Evolutionary conservation across 495 filamentous ascomycete genomes (phyloP).

Genomic region (Neurospora sp.): DNA sequence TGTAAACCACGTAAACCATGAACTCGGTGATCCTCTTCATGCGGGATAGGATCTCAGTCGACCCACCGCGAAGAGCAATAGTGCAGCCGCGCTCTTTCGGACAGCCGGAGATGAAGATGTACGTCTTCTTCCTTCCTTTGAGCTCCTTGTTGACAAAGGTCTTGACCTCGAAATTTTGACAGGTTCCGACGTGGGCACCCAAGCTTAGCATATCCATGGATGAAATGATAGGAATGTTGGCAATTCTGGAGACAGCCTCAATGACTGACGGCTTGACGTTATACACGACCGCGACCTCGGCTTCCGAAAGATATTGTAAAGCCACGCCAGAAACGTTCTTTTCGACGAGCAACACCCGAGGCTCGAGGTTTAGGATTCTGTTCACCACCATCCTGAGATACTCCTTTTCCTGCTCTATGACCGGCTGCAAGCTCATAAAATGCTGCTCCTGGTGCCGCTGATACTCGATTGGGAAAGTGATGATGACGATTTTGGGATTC

Average conservation of each 20-base stretch:
- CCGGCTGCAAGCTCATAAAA: constrained; percentile 96
- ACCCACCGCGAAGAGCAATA: constrained; percentile 80
- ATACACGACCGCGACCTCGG: constrained; percentile 82
- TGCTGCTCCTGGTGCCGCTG: constrained; percentile 81
- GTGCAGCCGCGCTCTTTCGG: constrained; percentile 91
- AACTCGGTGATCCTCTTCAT: constrained; percentile 96
- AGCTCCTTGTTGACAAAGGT: constrained; percentile 75
- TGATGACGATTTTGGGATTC: constrained; percentile 79
- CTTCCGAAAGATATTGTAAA: constrained; percentile 74
- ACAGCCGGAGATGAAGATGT: constrained; percentile 89
- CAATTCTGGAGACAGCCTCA: constrained; percentile 85
- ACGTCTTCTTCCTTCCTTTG: constrained; percentile 75
- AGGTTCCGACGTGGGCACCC: constrained; percentile 67
- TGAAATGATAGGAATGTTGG: constrained; percentile 82
- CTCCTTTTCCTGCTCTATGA: constrained; percentile 94
- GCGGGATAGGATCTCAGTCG: constrained; percentile 54
- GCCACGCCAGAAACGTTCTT: constrained; percentile 86
- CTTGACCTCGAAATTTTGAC: constrained; percentile 84
- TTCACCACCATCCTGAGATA: constrained; percentile 88
- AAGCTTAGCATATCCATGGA: constrained; percentile 91
- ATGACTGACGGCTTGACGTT: constrained; percentile 95
- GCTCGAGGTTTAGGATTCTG: constrained; percentile 76
- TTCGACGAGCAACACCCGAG: constrained; percentile 78
- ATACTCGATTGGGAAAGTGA: constrained; percentile 95
- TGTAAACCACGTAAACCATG: constrained; percentile 98